Evolutionary conservation across 1,139 yeast genomes (phyloP), one percentile per base, ranked within the genome.

Genomic region (Suhomyces guaymorum): DNA sequence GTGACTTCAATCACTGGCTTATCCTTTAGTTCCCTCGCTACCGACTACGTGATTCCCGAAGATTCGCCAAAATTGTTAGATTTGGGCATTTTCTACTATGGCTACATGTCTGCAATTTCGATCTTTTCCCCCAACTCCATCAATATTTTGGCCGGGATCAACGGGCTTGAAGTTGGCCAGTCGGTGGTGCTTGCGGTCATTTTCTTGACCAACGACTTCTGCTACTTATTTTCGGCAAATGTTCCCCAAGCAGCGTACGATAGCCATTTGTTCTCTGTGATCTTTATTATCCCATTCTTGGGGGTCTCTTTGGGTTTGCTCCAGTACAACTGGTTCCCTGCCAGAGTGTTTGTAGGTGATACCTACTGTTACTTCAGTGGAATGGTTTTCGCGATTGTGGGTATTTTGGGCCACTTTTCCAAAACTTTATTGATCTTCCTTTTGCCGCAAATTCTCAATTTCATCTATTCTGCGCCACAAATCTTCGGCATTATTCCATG

Each of bases 311-410:
- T 82, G 2, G 95, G 88, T 0, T 64, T 92, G 35, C 74, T 86
- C 46, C 79, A 76, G 49, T 82, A 73, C 66, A 92, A 92, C 58
- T 85, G 92, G 83, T 92, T 72, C 65, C 98, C 98, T 1, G 89
- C 98, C 0, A 64, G 65, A 39, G 97, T 88, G 1, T 92, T 92
- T 65, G 99, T 94, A 4, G 99, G 99, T 15, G 99, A 92, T 55
- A 92, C 98, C 0, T 94, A 85, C 65, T 92, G 99, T 61, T 92
- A 94, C 61, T 89, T 92, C 59, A 88, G 96, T 20, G 99, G 99
- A 3, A 92, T 92, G 98, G 96, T 92, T 1, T 90, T 92, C 61
- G 98, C 97, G 0, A 94, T 90, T 24, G 96, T 88, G 17, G 97
- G 97, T 3, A 94, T 92, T 27, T 73, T 88, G 41, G 97, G 97